Percentiles rank a stretch among this genome's conserved stretches.
Evolutionary conservation across 1,139 yeast genomes (phyloP).

Genomic region (Saccharomyces hybrid): DNA sequence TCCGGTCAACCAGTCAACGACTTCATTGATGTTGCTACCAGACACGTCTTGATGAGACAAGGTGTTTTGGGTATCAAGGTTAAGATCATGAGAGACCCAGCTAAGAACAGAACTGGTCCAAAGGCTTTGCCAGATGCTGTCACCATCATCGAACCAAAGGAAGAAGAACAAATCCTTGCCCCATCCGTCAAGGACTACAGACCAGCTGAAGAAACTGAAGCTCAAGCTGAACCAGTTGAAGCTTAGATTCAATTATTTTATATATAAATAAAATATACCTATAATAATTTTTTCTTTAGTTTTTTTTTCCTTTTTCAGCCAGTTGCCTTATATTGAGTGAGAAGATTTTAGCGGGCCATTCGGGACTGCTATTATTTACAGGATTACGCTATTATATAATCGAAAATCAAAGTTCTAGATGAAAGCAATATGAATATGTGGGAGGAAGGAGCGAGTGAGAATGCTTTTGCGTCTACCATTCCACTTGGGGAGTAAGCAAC

Average conservation of each 20-base stretch:
- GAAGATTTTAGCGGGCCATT: neutral
- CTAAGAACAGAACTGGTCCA: slow-evolving; percentile 84
- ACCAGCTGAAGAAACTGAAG: slow-evolving; percentile 36
- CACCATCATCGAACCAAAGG: slow-evolving; percentile 93
- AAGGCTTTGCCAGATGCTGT: slow-evolving; percentile 93
- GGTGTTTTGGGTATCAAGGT: slow-evolving; percentile 99
- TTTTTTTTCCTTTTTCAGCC: neutral
- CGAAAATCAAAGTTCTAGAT: neutral
- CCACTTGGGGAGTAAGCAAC: neutral
- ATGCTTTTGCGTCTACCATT: neutral
- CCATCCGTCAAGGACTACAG: slow-evolving; percentile 78
- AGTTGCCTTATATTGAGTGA: neutral
- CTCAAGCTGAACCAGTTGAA: slow-evolving; percentile 27
- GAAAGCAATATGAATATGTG: neutral
- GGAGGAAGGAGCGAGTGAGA: neutral
- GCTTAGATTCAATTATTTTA: slow-evolving; percentile 22
- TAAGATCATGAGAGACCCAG: slow-evolving; percentile 99
- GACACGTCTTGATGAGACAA: slow-evolving; percentile 99
- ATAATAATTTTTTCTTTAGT: neutral
- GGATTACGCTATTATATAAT: neutral
- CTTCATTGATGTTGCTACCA: slow-evolving; percentile 96
- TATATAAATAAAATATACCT: neutral
- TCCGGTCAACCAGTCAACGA: slow-evolving; percentile 99
- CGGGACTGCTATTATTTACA: slow-evolving; percentile 8
- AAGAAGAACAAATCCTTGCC: slow-evolving; percentile 79